A percentile compares a stretch with the other conserved stretches of the same genome.
Evolutionary conservation across 2,329 filamentous ascomycete species (phyloP).

Genomic region (Pezicula neosporulosa): DNA sequence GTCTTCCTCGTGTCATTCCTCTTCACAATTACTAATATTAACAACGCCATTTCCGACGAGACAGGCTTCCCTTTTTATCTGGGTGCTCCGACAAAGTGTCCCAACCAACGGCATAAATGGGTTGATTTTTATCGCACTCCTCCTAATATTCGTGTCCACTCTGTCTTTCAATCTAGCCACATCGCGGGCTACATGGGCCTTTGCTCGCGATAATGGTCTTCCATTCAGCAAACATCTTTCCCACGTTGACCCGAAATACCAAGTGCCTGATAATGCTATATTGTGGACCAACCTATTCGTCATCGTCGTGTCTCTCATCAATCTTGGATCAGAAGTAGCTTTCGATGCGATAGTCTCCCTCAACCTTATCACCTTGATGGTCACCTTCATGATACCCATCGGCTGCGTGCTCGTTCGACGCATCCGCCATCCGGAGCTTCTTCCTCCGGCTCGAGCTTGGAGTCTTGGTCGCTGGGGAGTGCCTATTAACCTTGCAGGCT

Average conservation of each 20-base stretch:
- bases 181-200: slow-evolving; percentile 34
- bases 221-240: slow-evolving; percentile 33
- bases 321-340: slow-evolving; percentile 43
- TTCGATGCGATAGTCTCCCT: slow-evolving; percentile 49
- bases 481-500: slow-evolving; percentile 35
- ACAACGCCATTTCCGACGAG: slow-evolving; percentile 31
- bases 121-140: slow-evolving; percentile 27
- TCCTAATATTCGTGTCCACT: slow-evolving; percentile 31
- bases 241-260: slow-evolving; percentile 27
- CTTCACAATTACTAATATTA: slow-evolving; percentile 29
- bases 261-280: slow-evolving; percentile 36
- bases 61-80: slow-evolving; percentile 43
- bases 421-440: slow-evolving; percentile 28
- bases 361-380: slow-evolving; percentile 42
- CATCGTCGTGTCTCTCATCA: slow-evolving; percentile 30
- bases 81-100: slow-evolving; percentile 46
- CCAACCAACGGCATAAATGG: slow-evolving; percentile 31
- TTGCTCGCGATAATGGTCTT: slow-evolving; percentile 37
- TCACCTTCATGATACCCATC: slow-evolving; percentile 44
- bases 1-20: slow-evolving; percentile 26
- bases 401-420: slow-evolving; percentile 38
- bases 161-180: slow-evolving; percentile 29
- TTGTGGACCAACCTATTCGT: slow-evolving; percentile 3
- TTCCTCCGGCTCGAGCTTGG: slow-evolving; percentile 34
- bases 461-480: slow-evolving; percentile 37